Conservation (phyloP, 2,329 filamentous ascomycete genomes). For the Pseudohalonectria lignicola region DNA sequence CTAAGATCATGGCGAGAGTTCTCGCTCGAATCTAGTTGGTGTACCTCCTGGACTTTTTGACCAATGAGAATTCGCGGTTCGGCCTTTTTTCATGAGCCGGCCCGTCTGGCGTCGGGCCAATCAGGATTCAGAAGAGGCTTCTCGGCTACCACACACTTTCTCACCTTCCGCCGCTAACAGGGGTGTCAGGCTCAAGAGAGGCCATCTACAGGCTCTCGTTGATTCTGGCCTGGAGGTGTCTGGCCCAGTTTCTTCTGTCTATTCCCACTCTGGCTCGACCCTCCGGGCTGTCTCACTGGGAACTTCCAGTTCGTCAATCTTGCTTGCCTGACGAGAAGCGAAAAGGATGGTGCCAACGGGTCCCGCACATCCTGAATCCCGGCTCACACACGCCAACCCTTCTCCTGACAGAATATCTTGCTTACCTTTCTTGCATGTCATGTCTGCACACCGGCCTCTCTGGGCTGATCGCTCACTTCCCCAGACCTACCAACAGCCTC, state of each 20-base stretch:
- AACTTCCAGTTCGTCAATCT: too few species aligned
- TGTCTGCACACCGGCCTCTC: too few species aligned
- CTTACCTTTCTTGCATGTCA: background rate
- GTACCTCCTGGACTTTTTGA: background rate
- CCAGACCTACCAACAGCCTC: background rate
- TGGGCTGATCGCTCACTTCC: too few species aligned
- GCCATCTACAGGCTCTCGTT: constrained; percentile 21
- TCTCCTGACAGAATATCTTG: too few species aligned
- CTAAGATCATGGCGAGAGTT: too few species aligned
- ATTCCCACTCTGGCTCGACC: constrained; percentile 8
- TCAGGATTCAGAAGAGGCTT: constrained; percentile 10
- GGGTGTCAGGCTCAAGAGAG: constrained; percentile 8
- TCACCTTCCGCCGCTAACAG: constrained; percentile 12
- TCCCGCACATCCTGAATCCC: background rate
- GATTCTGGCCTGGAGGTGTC: constrained; percentile 6
- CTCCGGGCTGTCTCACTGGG: constrained; percentile 3
- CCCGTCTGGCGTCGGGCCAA: constrained; percentile 8
- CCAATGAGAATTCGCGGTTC: background rate
- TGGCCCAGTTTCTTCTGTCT: constrained; percentile 6
- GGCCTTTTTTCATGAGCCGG: constrained; percentile 1
- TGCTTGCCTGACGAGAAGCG: too few species aligned
- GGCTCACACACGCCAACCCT: background rate
- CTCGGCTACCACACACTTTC: constrained; percentile 6
- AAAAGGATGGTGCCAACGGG: background rate
- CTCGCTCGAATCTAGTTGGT: too few species aligned